Evolutionary conservation across 495 filamentous ascomycete species (phyloP), one percentile per base, ranked within the genome.

Genomic region (Penicillium ochrochloron): DNA sequence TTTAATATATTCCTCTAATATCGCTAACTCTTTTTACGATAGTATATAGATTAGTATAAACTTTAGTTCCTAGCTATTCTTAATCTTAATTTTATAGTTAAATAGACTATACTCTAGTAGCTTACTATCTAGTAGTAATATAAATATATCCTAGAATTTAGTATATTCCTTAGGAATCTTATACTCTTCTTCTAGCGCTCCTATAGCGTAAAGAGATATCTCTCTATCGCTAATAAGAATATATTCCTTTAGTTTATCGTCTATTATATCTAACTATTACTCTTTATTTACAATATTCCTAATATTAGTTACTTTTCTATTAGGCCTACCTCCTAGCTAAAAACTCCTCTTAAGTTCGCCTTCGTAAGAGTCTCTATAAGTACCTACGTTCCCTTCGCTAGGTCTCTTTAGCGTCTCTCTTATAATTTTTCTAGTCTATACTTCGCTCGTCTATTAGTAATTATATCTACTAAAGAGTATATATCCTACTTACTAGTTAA

Each of bases 61-160:
- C 15, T 17, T 54, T 3, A 3, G 51, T 54, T 54, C 31, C 27
- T 54, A 8, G 8, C 15, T 27, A n/a, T 54, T 27, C 51, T 54
- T 33, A 54, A 54, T 33, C 14, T 54, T 54, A 12, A 54, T 54
- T 23, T 54, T 33, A 33, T 54, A 23, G 51, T 54, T 12, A 21
- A 54, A 54, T 5, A 5, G 27, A 21, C 51, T 54, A 54, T 54
- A 54, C 9, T 54, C 27, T 54, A 54, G 51, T 54, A 54, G 51
- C 61, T 54, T 34, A 46, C 60, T 23, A 67, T 57, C 62, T 12
- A n/a, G 33, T 67, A 61, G 42, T 35, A 23, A 70, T 25, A 25
- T 54, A 54, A 54, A 54, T 54, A 54, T 33, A 37, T 56, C 53
- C 53, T 56, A 56, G 53, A 56, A 56, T 37, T 37, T 9, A 1